Evolutionary conservation across 148 eudicot genomes (phyloP).

Genomic region (Limonium bicolor): DNA sequence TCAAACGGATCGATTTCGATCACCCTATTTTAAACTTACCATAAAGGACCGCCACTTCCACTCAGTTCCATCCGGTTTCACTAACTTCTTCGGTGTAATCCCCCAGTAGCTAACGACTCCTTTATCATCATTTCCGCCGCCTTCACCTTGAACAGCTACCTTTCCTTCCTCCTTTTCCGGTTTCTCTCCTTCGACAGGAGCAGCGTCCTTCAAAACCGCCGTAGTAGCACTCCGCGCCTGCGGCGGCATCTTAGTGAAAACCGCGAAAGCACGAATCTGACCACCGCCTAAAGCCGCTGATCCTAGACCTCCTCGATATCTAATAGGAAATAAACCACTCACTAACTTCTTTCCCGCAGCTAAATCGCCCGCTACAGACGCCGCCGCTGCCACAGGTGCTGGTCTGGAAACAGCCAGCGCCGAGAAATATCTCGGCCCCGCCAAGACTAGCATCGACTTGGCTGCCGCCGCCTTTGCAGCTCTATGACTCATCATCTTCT

Average conservation of each 20-base stretch:
- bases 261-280: slow-evolving; percentile 10
- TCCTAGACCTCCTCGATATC: not conserved
- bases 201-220: slow-evolving; percentile 10
- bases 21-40: slow-evolving; percentile 16
- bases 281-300: slow-evolving; percentile 4
- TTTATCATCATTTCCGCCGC: slow-evolving; percentile 8
- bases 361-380: not conserved
- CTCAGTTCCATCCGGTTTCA: slow-evolving; percentile 56
- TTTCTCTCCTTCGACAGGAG: slow-evolving; percentile 2
- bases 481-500: slow-evolving; percentile 6
- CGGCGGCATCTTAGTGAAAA: slow-evolving; percentile 15
- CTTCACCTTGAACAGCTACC: slow-evolving; percentile 5
- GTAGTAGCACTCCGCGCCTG: slow-evolving; percentile 12
- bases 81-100: slow-evolving; percentile 24
- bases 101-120: slow-evolving; percentile 45
- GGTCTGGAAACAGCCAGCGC: not conserved
- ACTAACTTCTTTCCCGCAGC: not conserved
- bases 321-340: not conserved
- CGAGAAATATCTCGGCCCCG: not conserved
- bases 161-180: slow-evolving; percentile 8
- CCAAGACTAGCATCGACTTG: not conserved
- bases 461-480: slow-evolving; percentile 1
- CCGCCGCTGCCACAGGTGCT: no score
- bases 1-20: not conserved
- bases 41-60: slow-evolving; percentile 79